Base-by-base conservation (phyloP, 805 yeast genomes). In the Metschnikowia koreensis region DNA sequence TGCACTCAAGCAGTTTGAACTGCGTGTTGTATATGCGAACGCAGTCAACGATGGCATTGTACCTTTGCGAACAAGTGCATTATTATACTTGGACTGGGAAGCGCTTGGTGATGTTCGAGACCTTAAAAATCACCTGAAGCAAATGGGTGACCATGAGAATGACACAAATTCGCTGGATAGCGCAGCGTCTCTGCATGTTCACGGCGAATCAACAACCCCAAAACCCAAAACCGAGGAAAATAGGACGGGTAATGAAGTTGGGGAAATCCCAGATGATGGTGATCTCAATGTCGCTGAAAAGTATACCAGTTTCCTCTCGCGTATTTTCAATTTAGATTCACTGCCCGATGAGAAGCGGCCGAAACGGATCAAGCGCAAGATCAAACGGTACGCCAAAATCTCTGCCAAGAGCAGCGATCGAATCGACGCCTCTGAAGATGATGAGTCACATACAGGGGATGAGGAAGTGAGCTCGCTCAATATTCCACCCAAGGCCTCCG, bases 1-100 rank as follows among this genome's bases (percentile, higher is more conserved):
- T 5, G 67, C 69, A 43, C 53, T 75, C 29, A 55, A 49, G 6
- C 46, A 56, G 42, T 75, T 75, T 48, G 59, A 60, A 29, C 67
- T 65, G 52, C 65, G 74, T 37, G 70, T 76, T 1, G 54, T 74
- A 6, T 75, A 75, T 55, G 79, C 80, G 15, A 75, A 75, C 56
- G 75, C 76, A 6, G 63, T 75, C 13, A 74, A 74, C 50, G 80
- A 75, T 53, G 80, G 80, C 2, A 74, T 75, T 17, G 79, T 74
- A 1, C 80, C 80, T 1, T 62, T 75, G 33, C 60, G 80, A 44
- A 75, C 80, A 0, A 65, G 76, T 33, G 75, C 77, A 1, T 61
- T 75, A 47, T 59, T 75, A 17, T 75, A 73, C 48, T 58, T 75
- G 47, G 80, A 75, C 55, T 75, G 74, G 67, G 64, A 65, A 31